Evolutionary conservation across 2,329 filamentous ascomycete species (phyloP).

Genomic region (Sphaerulina vaccinii): DNA sequence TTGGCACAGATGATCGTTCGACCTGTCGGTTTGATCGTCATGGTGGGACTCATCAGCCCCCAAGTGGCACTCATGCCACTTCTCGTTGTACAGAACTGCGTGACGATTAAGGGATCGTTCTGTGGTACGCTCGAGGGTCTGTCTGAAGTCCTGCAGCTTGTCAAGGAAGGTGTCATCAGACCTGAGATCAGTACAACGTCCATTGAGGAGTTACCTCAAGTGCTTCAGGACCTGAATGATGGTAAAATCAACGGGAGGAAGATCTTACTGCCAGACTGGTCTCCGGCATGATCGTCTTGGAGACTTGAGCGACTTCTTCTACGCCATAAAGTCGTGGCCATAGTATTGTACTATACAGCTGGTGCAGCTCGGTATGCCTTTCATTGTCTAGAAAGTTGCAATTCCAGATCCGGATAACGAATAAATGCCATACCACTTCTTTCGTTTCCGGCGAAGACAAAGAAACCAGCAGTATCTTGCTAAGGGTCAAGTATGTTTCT

Average conservation of each 20-base stretch:
- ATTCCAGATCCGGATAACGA: no score
- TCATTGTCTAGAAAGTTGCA: no score
- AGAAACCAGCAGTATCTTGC: no score
- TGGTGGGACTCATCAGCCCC: slow-evolving; percentile 25
- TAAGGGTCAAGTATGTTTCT: no score
- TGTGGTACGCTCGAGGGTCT: slow-evolving; percentile 45
- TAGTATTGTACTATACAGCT: no score
- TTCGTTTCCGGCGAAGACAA: no score
- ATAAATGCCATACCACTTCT: no score
- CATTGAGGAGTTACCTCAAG: slow-evolving; percentile 38
- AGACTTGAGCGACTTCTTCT: no score
- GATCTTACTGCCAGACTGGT: slow-evolving; percentile 32
- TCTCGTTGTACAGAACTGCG: slow-evolving; percentile 14
- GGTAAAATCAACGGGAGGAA: slow-evolving; percentile 38
- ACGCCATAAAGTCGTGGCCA: no score
- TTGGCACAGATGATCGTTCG: slow-evolving; percentile 25
- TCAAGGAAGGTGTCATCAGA: slow-evolving; percentile 36
- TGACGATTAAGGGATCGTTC: slow-evolving; percentile 38
- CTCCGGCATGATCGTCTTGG: no score
- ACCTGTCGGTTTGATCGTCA: slow-evolving; percentile 24
- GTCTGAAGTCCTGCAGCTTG: slow-evolving; percentile 39
- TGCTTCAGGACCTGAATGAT: slow-evolving; percentile 38
- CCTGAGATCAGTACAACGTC: slow-evolving; percentile 39
- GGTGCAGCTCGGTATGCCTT: no score
- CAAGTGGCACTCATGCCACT: slow-evolving; percentile 21